Evolutionary conservation across 768 basidiomycete genomes (phyloP).

Genomic region (Serendipita sp.): DNA sequence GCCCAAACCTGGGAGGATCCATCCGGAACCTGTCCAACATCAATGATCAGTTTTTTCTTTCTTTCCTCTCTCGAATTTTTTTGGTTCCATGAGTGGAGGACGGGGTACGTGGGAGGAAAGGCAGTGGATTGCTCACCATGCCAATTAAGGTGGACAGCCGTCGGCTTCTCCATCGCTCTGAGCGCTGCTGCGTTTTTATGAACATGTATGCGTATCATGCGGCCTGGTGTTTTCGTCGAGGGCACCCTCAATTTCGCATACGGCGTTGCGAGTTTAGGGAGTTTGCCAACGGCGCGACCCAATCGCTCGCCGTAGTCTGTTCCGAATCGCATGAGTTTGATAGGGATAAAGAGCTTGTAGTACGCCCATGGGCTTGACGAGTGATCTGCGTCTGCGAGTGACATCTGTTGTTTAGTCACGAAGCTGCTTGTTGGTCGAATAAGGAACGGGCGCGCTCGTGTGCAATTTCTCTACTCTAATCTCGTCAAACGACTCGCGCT

Average conservation of each 20-base stretch:
- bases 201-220: not conserved
- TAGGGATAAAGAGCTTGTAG: not conserved
- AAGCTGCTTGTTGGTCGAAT: not conserved
- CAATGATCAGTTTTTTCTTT: too few relatives aligned
- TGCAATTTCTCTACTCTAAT: too few relatives aligned
- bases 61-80: too few relatives aligned
- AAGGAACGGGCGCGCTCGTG: too few relatives aligned
- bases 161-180: not conserved
- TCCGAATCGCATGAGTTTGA: not conserved
- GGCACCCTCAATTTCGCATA: not conserved
- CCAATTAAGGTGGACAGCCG: constrained; percentile 3
- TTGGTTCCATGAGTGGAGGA: too few relatives aligned
- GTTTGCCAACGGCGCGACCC: not conserved
- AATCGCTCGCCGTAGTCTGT: not conserved
- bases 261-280: not conserved
- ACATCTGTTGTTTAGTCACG: not conserved
- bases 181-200: not conserved
- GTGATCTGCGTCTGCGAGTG: not conserved
- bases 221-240: not conserved
- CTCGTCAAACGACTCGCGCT: too few relatives aligned
- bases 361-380: not conserved
- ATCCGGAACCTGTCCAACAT: constrained; percentile 5
- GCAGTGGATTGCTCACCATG: not conserved
- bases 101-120: too few relatives aligned
- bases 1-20: not conserved